Base-by-base conservation (phyloP, 1,139 yeast species). In the Diutina ranongensis region DNA sequence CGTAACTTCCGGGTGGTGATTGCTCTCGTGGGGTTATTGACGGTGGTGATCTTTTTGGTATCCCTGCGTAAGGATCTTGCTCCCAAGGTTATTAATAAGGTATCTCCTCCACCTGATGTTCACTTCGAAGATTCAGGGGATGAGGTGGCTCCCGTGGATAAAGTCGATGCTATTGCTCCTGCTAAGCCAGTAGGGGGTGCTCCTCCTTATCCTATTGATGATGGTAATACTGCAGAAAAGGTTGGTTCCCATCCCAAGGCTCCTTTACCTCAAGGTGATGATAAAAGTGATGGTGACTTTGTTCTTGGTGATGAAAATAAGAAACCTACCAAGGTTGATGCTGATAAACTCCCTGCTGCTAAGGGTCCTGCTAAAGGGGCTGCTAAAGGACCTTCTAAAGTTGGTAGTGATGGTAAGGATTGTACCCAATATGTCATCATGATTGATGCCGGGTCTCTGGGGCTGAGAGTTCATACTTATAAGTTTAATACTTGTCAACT, bases 401-500 rank as follows among this genome's bases (percentile, higher is more conserved):
- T 22, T 18, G 13, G 12, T 4, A 5, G 38, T 22, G 38, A 32
- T 67, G 73, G 60, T 44, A 61, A 64, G 45, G 60, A 59, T 13
- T 41, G 44, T 21, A 33, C 18, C 21, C 67, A 67, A 44, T 71
- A 57, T 51, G 97, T 89, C 34, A 76, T 92, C 27, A 87, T 92
- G 95, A 71, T 92, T 46, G 98, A 92, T 65, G 98, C 97, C 2
- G 98, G 98, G 13, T 87, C 97, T 2, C 83, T 95, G 7, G 98
- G 98, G 31, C 88, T 97, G 22, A 80, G 98, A 61, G 86, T 92
- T 34, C 98, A 92, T 62, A 83, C 92, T 34, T 92, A 92, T 65
- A 81, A 84, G 58, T 92, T 92, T 66, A 85, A 87, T 65, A 79
- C 87, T 47, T 88, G 97, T 59, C 68, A 73, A 47, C 71, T 83